A percentile compares a stretch with the other conserved stretches of the same genome.
phyloP scores from a whole-genome alignment of 768 basidiomycete species.

The Hortiboletus campestris region DNA sequence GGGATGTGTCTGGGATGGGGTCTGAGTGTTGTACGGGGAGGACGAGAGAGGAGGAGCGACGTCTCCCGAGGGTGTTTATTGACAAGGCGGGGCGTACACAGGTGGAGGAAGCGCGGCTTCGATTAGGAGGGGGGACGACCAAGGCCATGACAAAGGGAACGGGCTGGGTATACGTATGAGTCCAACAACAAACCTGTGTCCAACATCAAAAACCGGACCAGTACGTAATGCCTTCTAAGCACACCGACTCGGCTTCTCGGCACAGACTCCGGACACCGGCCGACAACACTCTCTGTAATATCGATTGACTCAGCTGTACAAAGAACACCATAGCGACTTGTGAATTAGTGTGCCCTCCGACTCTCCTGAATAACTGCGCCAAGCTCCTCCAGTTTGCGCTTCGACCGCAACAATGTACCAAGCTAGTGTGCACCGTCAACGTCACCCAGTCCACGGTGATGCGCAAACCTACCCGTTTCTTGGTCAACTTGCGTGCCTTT shows the following conservation, averaged over 20 bases:
- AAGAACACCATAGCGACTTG: no score
- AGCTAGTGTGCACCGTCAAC: conserved; percentile 49
- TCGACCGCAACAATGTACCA: conserved; percentile 96
- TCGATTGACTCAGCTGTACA: conserved; percentile 12
- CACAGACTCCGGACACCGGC: conserved; percentile 4
- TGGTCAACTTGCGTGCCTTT: conserved; percentile 98
- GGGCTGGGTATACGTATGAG: conserved; percentile 1
- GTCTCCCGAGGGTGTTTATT: conserved; percentile 51
- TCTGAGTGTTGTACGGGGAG: conserved; percentile 27
- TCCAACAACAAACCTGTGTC: neutral
- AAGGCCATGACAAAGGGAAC: conserved; percentile 23
- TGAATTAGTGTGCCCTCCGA: conserved; percentile 63
- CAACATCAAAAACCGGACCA: conserved; percentile 22
- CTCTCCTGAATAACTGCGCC: conserved; percentile 89
- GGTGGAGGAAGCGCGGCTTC: conserved; percentile 59
- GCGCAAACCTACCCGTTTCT: conserved; percentile 85
- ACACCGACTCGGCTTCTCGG: conserved; percentile 21
- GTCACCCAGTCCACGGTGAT: neutral
- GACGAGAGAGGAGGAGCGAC: conserved; percentile 51
- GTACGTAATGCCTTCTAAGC: conserved; percentile 18
- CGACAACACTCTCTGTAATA: neutral
- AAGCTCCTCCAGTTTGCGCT: conserved; percentile 98
- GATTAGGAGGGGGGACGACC: conserved; percentile 42
- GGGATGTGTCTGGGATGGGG: conserved; percentile 1
- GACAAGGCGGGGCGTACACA: conserved; percentile 53